Evolutionary conservation across 2,329 filamentous ascomycete species (phyloP), one percentile per base, ranked within the genome.

Genomic region (Plectosphaerella cucumerina): DNA sequence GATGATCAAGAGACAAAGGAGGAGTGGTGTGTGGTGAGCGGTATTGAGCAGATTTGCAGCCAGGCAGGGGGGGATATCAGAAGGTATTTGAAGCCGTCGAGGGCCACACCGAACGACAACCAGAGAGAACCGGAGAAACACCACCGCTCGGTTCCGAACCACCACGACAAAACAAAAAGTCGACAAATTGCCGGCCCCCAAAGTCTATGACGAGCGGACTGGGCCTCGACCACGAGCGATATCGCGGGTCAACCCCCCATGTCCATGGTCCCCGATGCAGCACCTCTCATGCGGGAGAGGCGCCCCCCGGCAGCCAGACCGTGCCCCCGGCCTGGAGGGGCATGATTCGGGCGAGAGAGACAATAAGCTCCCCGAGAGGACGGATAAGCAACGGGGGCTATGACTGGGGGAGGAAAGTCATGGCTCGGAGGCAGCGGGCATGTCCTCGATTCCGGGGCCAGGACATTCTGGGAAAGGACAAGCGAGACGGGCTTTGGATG

Each of bases 11-110:
- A 14, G 42, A 26, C 20, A 23, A 20, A 23, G n/a, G 11, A 17
- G n/a, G 42, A 42, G 15, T 23, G 21, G 48, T 6, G 26, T n/a
- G n/a, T n/a, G 48, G 41, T 53, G 44, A 54, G 50, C 14, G 20
- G 44, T 45, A 50, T 42, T 31, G 43, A 44, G 31, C 42, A 47
- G 20, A n/a, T 44, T 35, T 39, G 21, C 6, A 17, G 26, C 34
- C 20, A 12, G 26, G 15, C 18, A 42, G 42, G 37, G 26, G n/a
- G 33, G 21, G 39, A 11, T n/a, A 17, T 21, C 8, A 11, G 42
- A 34, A 41, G 33, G 45, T 53, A 51, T 55, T 55, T 51, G 50
- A 53, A 37, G 33, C 33, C 12, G 20, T 44, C 44, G 43, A 37
- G 10, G 2, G 9, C 23, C 20, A 11, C 26, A 31, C 26, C 26